phyloP scores from a whole-genome alignment of 192 early-diverging fungal species.

The Umbelopsis sp. region DNA sequence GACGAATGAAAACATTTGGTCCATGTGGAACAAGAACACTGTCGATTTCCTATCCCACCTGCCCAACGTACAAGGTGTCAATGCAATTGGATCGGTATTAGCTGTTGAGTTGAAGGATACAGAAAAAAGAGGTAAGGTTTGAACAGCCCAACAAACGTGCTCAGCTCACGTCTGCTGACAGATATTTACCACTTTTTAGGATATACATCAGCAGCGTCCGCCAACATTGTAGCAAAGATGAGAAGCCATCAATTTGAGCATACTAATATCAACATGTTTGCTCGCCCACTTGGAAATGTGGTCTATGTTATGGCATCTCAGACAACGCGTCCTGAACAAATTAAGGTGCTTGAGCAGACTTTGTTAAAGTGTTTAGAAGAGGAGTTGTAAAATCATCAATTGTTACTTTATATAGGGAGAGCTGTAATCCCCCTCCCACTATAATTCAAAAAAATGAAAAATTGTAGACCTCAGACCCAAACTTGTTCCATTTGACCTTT shows the following conservation, averaged over 20 bases:
- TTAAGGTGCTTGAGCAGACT: conserved; percentile 49
- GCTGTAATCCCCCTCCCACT: neutral
- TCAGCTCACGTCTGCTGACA: too few species aligned
- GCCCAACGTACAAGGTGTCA: conserved; percentile 63
- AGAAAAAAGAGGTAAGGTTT: conserved; percentile 23
- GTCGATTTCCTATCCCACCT: conserved; percentile 54
- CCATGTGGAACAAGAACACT: conserved; percentile 35
- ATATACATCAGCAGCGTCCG: conserved; percentile 52
- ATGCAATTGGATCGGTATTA: conserved; percentile 68
- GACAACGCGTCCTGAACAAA: conserved; percentile 42
- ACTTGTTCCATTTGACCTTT: neutral
- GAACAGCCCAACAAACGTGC: too few species aligned
- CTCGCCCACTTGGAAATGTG: conserved; percentile 74
- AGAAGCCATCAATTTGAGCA: conserved; percentile 23
- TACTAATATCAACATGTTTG: conserved; percentile 52
- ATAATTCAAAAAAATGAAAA: too few species aligned
- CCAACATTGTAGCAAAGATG: conserved; percentile 37
- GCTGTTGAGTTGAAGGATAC: conserved; percentile 60
- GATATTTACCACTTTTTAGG: conserved; percentile 29
- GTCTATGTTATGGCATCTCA: conserved; percentile 76
- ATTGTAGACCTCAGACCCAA: too few species aligned
- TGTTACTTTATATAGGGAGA: neutral
- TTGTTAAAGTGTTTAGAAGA: conserved; percentile 26
- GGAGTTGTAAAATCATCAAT: neutral
- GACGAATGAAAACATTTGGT: conserved; percentile 41